Evolutionary conservation across 2,329 filamentous ascomycete species (phyloP).

Genomic region (Fusarium poae): DNA sequence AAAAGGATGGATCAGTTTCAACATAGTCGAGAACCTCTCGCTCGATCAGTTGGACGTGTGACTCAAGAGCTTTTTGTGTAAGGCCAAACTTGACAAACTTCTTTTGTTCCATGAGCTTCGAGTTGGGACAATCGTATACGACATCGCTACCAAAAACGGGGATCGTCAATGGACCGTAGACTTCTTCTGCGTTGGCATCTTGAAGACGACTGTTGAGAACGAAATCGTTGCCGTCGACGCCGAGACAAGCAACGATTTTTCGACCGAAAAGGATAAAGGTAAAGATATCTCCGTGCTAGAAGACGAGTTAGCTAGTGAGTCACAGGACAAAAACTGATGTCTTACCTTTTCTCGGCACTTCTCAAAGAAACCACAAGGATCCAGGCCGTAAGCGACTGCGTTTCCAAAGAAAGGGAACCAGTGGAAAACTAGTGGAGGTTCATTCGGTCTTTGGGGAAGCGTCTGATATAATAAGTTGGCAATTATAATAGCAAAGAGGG

Average conservation of each 20-base stretch:
- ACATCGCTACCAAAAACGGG: constrained; percentile 81
- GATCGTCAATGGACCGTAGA: constrained; percentile 64
- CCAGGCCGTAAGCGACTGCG: constrained; percentile 78
- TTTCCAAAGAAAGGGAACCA: constrained; percentile 75
- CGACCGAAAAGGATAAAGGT: constrained; percentile 67
- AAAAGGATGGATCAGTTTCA: constrained; percentile 67
- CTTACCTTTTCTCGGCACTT: constrained; percentile 73
- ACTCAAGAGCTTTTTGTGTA: constrained; percentile 72
- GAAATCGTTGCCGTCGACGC: constrained; percentile 66
- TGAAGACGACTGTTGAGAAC: constrained; percentile 67
- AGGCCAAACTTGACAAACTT: constrained; percentile 82
- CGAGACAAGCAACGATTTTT: constrained; percentile 64
- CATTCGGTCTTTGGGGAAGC: constrained; percentile 41
- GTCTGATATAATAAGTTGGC: constrained; percentile 35
- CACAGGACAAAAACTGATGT: background rate
- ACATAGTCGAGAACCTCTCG: constrained; percentile 76
- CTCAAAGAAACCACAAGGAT: constrained; percentile 77
- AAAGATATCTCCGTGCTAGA: constrained; percentile 65
- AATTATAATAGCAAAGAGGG: constrained; percentile 15
- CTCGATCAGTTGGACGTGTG: constrained; percentile 79
- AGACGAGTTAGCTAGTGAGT: background rate
- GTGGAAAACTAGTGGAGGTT: constrained; percentile 69
- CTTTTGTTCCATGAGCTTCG: constrained; percentile 91
- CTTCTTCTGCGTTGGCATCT: constrained; percentile 67
- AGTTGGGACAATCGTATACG: constrained; percentile 86